phyloP scores from a whole-genome alignment of 2,329 filamentous ascomycete genomes.

The Penicillium sp. region DNA sequence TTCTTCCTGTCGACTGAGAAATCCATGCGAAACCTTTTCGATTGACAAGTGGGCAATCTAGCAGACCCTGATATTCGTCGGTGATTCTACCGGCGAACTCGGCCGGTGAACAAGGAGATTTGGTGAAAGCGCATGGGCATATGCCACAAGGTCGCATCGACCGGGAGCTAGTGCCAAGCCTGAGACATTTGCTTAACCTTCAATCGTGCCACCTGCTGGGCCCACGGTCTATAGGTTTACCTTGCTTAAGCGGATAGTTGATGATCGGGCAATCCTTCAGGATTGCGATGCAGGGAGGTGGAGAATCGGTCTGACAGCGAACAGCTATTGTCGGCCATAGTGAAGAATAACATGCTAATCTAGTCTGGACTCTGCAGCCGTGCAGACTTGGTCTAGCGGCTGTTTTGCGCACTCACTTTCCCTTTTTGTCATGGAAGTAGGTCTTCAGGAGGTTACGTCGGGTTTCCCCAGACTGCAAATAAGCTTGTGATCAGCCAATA shows the following conservation, averaged over 20 bases:
- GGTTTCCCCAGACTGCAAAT: not conserved
- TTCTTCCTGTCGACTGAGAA: not conserved
- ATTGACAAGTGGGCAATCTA: not conserved
- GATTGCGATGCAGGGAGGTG: not conserved
- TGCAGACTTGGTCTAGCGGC: not conserved
- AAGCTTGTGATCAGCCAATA: conserved; percentile 1
- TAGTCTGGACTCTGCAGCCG: not conserved
- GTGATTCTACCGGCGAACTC: conserved; percentile 2
- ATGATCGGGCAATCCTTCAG: not conserved
- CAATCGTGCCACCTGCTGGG: not conserved
- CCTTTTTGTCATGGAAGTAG: not conserved
- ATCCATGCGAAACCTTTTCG: not conserved
- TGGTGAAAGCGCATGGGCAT: not conserved
- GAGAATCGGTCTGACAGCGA: not conserved
- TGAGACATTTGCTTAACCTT: not conserved
- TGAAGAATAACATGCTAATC: not conserved
- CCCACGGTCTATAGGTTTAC: not conserved
- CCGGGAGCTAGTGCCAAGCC: not conserved
- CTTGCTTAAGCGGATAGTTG: not conserved
- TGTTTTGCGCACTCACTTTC: not conserved
- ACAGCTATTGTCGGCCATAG: not conserved
- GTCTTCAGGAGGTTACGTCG: conserved; percentile 7
- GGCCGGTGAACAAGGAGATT: not conserved
- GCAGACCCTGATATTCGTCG: not conserved
- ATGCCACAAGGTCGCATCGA: not conserved